Evolutionary conservation across 768 basidiomycete species (phyloP), one percentile per base, ranked within the genome.

Genomic region (Tubosaeta sp.): DNA sequence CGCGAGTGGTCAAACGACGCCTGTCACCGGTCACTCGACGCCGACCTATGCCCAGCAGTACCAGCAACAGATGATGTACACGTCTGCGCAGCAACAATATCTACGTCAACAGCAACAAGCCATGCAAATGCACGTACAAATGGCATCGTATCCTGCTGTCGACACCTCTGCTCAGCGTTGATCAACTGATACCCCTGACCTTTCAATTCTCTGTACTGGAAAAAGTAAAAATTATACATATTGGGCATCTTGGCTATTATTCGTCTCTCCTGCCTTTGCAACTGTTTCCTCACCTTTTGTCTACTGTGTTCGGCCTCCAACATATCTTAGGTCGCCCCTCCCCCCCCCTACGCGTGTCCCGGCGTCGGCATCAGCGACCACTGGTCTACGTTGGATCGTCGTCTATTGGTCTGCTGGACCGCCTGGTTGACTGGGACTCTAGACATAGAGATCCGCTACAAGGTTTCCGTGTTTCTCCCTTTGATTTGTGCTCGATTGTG

Each of bases 211-310:
- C 24, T 43, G 32, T 49, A 35, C 21, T 40, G 12, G 10, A 21
- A 69, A 67, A 69, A 69, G 65, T 69, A 67, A 67, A 69, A 67
- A 63, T 57, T 69, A 67, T 67, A 62, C 65, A 65, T 67, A 69
- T 67, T 65, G 65, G 55, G 66, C 60, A 51, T 60, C 49, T 62
- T 67, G 65, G 61, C 59, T 64, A 61, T 59, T 62, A 58, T 60
- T 49, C 3, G 44, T 59, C 39, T 45, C 27, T 13, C 12, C 48
- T 38, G 46, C 35, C 51, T 41, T 51, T 52, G 38, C 49, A 58
- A 39, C 31, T 48, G 51, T 49, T 52, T 45, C 51, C 54, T 32
- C 46, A 22, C 34, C 42, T 44, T 38, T 10, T 36, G 32, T 57
- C 55, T 54, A 35, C 39, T 51, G 25, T 51, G 42, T 50, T 57